Evolutionary conservation across 139 green algal species (phyloP), one percentile per base, ranked within the genome.

Genomic region (Coelastrella sp.): DNA sequence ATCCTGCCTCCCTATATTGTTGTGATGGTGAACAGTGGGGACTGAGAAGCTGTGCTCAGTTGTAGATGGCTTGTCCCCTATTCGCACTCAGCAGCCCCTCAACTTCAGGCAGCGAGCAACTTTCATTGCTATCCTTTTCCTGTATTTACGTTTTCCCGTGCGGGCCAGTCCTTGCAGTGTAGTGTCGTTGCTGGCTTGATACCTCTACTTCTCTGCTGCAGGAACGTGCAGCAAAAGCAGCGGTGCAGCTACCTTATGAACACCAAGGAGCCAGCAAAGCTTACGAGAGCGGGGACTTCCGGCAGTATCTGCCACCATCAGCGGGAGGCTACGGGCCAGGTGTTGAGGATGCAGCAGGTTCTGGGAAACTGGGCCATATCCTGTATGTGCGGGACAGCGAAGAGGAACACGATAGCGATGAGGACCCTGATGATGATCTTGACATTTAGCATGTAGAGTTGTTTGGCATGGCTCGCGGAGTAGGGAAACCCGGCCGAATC

Each of bases 301-400:
- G 83, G 8, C 91, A 93, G 23, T 97, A 97, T 92, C 89, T 97
- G 22, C 96, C 96, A 3, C 76, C 88, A 0, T 89, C 93, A 73
- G 96, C 96, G 47, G 96, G 96, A 3, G 95, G 95, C 7, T 71
- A 64, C 78, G 92, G 92, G 5, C 83, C 80, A 32, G 80, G 86
- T 54, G 59, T 87, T 32, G 66, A 91, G 6, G 64, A 80, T 47
- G 20, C 17, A 23, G 23, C 17, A 5, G 54, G 81, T 59, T 88
- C 73, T 76, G 86, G 47, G 7, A 87, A 81, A 79, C 92, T 97
- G 68, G 96, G 96, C 5, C 96, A 95, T 66, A 98, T 98, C 73
- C 80, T 97, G 82, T 98, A 98, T 73, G 93, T 97, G 17, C 89
- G 96, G 0, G 96, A 98, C 83, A 95, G 92, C 23, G 96, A 94